Evolutionary conservation across 106 monocot genomes (phyloP).

Genomic region (Dioscorea alata): DNA sequence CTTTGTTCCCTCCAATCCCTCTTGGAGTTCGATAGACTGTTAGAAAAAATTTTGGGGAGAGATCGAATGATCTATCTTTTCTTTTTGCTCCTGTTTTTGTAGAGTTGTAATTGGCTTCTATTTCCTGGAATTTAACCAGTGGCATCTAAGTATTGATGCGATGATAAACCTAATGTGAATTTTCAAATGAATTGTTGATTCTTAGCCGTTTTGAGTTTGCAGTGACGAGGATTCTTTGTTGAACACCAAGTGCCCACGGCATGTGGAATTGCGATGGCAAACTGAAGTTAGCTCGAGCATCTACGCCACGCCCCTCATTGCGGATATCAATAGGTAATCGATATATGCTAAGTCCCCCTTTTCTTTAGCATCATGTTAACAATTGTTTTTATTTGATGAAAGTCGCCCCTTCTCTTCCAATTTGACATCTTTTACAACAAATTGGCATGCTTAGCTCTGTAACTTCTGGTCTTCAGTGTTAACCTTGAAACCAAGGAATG

Average conservation of each 20-base stretch:
- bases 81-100: neutral
- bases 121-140: neutral
- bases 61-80: neutral
- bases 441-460: too few species aligned
- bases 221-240: constrained; percentile 93
- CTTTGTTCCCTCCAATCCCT: neutral
- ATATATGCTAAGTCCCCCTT: neutral
- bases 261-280: constrained; percentile 95
- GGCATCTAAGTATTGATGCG: too few species aligned
- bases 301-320: constrained; percentile 85
- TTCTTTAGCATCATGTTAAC: neutral
- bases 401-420: neutral
- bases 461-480: too few species aligned
- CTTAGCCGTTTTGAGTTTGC: constrained; percentile 4
- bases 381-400: neutral
- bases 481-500: too few species aligned
- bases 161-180: too few species aligned
- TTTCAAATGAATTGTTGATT: neutral
- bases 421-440: too few species aligned
- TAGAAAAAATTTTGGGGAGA: neutral
- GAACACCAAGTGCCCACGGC: constrained; percentile 66
- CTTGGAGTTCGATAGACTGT: neutral
- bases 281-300: constrained; percentile 96
- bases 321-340: constrained; percentile 86
- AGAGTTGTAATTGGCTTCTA: too few species aligned